Percentiles rank a stretch among this genome's conserved stretches.
Conservation (phyloP, 257 asterid species). For the Nicotiana otophora region DNA sequence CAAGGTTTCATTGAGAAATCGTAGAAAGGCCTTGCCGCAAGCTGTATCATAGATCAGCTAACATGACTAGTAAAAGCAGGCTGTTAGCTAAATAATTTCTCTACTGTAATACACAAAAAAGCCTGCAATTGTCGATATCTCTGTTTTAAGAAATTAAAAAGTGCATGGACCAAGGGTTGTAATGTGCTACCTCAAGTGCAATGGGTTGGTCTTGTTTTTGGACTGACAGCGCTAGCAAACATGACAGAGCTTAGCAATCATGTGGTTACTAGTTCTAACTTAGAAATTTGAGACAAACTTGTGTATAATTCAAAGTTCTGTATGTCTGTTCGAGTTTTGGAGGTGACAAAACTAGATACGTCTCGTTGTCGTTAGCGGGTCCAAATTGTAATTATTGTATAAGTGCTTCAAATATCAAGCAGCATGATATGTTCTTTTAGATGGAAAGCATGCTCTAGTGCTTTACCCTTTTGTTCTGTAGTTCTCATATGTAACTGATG, state of each 20-base stretch:
- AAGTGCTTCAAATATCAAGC: not conserved
- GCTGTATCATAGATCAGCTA: not conserved
- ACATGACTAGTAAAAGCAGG: not conserved
- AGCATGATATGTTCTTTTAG: not conserved
- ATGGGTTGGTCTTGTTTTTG: not conserved
- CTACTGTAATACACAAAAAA: not conserved
- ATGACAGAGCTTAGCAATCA: not conserved
- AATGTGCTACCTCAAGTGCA: no score
- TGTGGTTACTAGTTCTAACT: not conserved
- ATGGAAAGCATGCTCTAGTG: slow-evolving; percentile 2
- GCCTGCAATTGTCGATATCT: not conserved
- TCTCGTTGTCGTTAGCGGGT: not conserved
- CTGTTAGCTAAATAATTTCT: not conserved
- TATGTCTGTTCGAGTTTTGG: not conserved
- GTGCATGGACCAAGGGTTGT: not conserved
- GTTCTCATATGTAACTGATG: not conserved
- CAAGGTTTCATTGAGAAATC: not conserved
- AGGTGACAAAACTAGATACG: not conserved
- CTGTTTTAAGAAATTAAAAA: not conserved
- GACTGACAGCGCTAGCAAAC: not conserved
- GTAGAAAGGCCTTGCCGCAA: not conserved
- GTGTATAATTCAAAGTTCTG: not conserved
- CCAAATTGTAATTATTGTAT: not conserved
- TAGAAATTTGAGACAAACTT: not conserved
- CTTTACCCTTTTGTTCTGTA: not conserved